Evolutionary conservation across 208 protist species (phyloP).

Genomic region (Leishmania turanica): DNA sequence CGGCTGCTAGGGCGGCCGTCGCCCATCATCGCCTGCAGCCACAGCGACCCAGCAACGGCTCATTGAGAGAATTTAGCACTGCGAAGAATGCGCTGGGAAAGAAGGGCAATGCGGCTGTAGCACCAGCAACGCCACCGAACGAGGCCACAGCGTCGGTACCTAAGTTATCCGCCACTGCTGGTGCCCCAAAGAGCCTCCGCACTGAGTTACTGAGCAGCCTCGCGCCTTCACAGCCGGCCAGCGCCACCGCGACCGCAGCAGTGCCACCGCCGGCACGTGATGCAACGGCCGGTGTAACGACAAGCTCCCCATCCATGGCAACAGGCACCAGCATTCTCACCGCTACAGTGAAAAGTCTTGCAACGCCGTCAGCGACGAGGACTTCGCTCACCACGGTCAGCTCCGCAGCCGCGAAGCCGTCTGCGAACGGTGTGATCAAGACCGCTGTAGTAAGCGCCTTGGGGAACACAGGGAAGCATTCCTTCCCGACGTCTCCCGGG

Average conservation of each 20-base stretch:
- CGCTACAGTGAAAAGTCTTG: background rate
- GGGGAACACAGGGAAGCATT: background rate
- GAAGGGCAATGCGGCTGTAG: background rate
- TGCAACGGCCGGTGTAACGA: background rate
- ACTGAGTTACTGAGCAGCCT: background rate
- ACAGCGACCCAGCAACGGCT: background rate
- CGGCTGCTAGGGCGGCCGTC: background rate
- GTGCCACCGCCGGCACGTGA: background rate
- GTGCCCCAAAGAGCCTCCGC: background rate
- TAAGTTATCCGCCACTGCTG: background rate
- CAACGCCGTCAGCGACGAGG: background rate
- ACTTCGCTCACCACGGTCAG: background rate
- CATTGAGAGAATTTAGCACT: background rate
- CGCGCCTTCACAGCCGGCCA: background rate
- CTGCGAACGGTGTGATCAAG: background rate
- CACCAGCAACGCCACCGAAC: background rate
- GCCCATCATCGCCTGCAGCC: background rate
- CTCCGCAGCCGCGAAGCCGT: background rate
- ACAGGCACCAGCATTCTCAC: background rate
- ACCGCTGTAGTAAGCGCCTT: background rate
- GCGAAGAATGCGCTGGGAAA: background rate
- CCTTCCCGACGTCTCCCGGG: background rate
- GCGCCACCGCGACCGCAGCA: background rate
- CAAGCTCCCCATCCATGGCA: background rate
- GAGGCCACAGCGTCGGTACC: background rate